A percentile compares a stretch with the other conserved stretches of the same genome.
These are phyloP conservation scores for Cokeromyces recurvatus DNA, from an alignment of 371 early-diverging fungal species.

Conservation along the genomic window DNA sequence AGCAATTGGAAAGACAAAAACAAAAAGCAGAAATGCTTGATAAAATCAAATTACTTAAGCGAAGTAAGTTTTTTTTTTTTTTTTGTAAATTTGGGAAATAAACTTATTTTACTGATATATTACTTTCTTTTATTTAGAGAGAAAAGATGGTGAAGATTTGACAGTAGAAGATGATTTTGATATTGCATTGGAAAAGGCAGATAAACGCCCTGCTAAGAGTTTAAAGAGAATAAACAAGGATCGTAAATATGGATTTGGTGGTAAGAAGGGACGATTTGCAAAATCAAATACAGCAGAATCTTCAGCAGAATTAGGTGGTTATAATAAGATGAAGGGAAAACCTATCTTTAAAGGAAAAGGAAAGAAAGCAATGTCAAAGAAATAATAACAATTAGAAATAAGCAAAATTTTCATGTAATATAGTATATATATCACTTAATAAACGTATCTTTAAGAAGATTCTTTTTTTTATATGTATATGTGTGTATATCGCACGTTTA, in stretches of 20 bases:
- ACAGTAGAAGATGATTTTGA: conserved; percentile 76
- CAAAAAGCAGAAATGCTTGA: conserved; percentile 82
- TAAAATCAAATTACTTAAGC: conserved; percentile 88
- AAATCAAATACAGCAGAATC: conserved; percentile 84
- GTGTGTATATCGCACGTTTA: not conserved
- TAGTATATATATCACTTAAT: not conserved
- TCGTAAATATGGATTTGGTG: conserved; percentile 86
- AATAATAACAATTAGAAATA: conserved; percentile 6
- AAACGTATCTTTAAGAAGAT: no score
- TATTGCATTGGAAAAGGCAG: conserved; percentile 69
- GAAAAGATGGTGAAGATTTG: conserved; percentile 47
- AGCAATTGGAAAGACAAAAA: conserved; percentile 74
- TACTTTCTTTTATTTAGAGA: conserved; percentile 28
- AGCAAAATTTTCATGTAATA: no score
- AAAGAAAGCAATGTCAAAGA: not conserved
- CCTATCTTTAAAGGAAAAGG: conserved; percentile 18
- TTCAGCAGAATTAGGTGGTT: conserved; percentile 59
- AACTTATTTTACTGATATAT: not conserved
- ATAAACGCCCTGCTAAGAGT: conserved; percentile 37
- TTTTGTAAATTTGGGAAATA: no score
- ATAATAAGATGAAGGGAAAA: conserved; percentile 40
- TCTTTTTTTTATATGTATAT: no score
- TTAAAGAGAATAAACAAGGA: conserved; percentile 50
- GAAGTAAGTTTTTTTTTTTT: conserved; percentile 54
- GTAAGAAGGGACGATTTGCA: conserved; percentile 64